Evolutionary conservation across 306 rosid genomes (phyloP).

Genomic region (Fragaria vesca): DNA sequence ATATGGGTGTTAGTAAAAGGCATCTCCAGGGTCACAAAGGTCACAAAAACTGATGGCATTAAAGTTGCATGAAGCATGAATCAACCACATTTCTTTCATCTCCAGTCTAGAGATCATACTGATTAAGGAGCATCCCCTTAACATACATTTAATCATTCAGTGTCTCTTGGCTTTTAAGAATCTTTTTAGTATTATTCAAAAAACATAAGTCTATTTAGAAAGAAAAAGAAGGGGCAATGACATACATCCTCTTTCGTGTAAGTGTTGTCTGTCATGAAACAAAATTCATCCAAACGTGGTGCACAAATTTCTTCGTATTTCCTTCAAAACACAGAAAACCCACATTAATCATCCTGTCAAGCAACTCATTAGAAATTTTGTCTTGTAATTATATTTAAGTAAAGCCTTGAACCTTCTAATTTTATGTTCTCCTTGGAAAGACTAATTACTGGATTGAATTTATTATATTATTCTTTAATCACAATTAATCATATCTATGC

Average conservation of each 20-base stretch:
- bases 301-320: slow-evolving; percentile 68
- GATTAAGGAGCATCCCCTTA: not conserved
- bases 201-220: not conserved
- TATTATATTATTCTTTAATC: not conserved
- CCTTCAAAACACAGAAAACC: slow-evolving; percentile 33
- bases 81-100: not conserved
- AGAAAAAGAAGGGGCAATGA: not conserved
- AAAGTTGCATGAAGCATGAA: not conserved
- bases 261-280: slow-evolving; percentile 63
- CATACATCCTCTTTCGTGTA: slow-evolving; percentile 62
- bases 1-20: not conserved
- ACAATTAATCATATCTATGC: not conserved
- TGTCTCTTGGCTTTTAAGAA: not conserved
- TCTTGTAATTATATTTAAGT: not conserved
- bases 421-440: not conserved
- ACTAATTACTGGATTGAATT: not conserved
- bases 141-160: not conserved
- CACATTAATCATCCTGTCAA: slow-evolving; percentile 5
- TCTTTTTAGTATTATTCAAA: not conserved
- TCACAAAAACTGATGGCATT: not conserved
- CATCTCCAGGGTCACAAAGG: slow-evolving; percentile 5
- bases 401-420: not conserved
- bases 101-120: not conserved
- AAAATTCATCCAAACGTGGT: slow-evolving; percentile 58
- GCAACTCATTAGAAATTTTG: not conserved